Conservation (phyloP, 108 stramenopile genomes). For the Nitzschia sp. region DNA sequence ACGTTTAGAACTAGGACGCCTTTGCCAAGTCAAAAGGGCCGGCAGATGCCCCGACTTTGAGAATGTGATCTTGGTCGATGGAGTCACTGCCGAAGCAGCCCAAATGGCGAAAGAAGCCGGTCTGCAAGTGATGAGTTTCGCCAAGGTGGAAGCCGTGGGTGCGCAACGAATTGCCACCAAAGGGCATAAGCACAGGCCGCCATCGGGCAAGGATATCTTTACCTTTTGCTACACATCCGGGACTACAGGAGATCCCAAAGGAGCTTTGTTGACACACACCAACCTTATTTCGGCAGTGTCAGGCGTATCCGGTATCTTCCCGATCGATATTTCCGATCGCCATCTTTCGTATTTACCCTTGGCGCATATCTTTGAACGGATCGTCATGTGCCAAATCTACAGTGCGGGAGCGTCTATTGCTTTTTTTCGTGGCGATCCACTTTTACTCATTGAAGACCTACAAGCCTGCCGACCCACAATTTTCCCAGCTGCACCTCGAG, state of each 20-base stretch:
- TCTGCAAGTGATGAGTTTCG: slow-evolving; percentile 64
- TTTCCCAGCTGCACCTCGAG: slow-evolving; percentile 90
- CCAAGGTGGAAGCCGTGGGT: slow-evolving; percentile 83
- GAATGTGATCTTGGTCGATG: slow-evolving; percentile 66
- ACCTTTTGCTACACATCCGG: slow-evolving; percentile 70
- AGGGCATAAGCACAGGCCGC: slow-evolving; percentile 60
- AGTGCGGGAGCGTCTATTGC: slow-evolving; percentile 74
- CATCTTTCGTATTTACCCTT: slow-evolving; percentile 95
- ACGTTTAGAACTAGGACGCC: slow-evolving; percentile 58
- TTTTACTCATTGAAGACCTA: slow-evolving; percentile 80
- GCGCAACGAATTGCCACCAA: slow-evolving; percentile 65
- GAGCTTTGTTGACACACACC: slow-evolving; percentile 89
- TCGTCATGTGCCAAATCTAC: slow-evolving; percentile 62
- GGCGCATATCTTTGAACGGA: slow-evolving; percentile 95
- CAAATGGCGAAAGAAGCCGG: slow-evolving; percentile 53
- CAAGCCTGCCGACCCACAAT: slow-evolving; percentile 90
- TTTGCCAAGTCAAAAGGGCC: slow-evolving; percentile 71
- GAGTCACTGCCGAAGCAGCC: slow-evolving; percentile 62
- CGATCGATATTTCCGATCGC: slow-evolving; percentile 59
- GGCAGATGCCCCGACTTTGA: slow-evolving; percentile 52
- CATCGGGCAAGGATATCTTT: slow-evolving; percentile 70
- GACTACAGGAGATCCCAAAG: slow-evolving; percentile 76
- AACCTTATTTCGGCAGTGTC: slow-evolving; percentile 76
- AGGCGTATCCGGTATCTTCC: slow-evolving; percentile 35
- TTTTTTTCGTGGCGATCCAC: slow-evolving; percentile 88